Base-by-base conservation (phyloP, 2,329 filamentous ascomycete genomes). In the Colletotrichum aenigma region DNA sequence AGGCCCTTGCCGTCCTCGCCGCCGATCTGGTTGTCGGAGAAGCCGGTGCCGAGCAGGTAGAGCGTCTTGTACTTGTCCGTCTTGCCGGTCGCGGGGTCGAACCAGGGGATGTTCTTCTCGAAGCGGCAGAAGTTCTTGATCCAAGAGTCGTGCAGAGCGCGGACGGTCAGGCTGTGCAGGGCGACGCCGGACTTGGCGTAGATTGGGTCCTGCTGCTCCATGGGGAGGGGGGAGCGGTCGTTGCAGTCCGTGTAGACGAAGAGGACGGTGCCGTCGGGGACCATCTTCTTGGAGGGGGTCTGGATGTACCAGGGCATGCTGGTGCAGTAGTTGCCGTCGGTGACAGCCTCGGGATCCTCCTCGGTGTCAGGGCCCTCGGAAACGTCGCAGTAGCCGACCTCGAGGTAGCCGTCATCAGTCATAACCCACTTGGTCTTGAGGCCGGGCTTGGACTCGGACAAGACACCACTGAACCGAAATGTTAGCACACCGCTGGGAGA, bases 191-290 rank as follows among this genome's bases (percentile, higher is more conserved):
- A 76, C 21, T 64, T 24, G 16, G 64, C 28, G 69, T 79, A 79
- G 12, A 79, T 32, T 0, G 72, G 66, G 48, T 79, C 76, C 12
- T 79, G 78, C 7, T 69, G 15, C n/a, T 74, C 70, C 64, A 58
- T 77, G 13, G 64, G 58, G 3, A 79, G 43, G 21, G 78, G 78
- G 6, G 28, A 16, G 13, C 78, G 76, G 7, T 76, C 78, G 21
- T 62, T 30, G 60, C 78, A 79, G 74, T 79, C 68, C 13, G 76
- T 79, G 56, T 71, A 71, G 48, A 79, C 76, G 52, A 79, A 79
- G 60, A 79, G 8, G 12, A 74, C 58, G 10, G 62, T 60, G 12
- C 78, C 78, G 60, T 78, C 74, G 4, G 74, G 69, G 6, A 74
- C 43, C 58, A 32, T 32, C 18, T 15, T 34, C 28, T 62, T 62